Percentiles rank a stretch among this genome's conserved stretches.
Evolutionary conservation across 2,329 filamentous ascomycete genomes (phyloP).

Genomic region (Pyricularia pennisetigena): DNA sequence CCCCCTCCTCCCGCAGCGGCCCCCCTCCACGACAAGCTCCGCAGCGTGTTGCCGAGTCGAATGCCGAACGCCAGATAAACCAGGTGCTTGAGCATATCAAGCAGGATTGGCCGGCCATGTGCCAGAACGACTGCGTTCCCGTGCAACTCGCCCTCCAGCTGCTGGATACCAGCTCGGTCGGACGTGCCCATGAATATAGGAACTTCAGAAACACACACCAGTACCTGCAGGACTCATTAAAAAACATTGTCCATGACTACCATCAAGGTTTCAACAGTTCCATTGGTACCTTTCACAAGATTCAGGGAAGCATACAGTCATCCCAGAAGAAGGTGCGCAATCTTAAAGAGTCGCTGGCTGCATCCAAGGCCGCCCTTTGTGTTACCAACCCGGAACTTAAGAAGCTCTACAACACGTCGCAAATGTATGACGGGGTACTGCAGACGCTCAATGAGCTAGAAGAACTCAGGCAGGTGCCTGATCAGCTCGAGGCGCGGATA

Average conservation of each 20-base stretch:
- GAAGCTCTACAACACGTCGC: slow-evolving; percentile 77
- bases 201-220: slow-evolving; percentile 77
- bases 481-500: slow-evolving; percentile 87
- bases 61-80: slow-evolving; percentile 45
- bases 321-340: slow-evolving; percentile 78
- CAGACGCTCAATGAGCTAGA: slow-evolving; percentile 78
- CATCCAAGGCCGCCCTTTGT: slow-evolving; percentile 72
- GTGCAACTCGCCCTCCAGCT: slow-evolving; percentile 92
- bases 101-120: slow-evolving; percentile 87
- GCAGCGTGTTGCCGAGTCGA: slow-evolving; percentile 23
- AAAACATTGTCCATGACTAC: slow-evolving; percentile 94
- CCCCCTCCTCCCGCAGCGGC: slow-evolving; percentile 17
- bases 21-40: slow-evolving; percentile 14
- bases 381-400: slow-evolving; percentile 85
- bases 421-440: slow-evolving; percentile 83
- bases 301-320: slow-evolving; percentile 82
- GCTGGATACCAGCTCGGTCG: slow-evolving; percentile 87
- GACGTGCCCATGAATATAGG: slow-evolving; percentile 77
- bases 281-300: slow-evolving; percentile 98
- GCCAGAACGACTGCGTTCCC: slow-evolving; percentile 76
- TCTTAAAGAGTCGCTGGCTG: slow-evolving; percentile 73
- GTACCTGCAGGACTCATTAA: slow-evolving; percentile 86
- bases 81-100: slow-evolving; percentile 75
- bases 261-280: slow-evolving; percentile 99
- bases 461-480: slow-evolving; percentile 78